These are phyloP conservation scores for Leccinum barrowsii DNA, from an alignment of 768 basidiomycete species.

Conservation along the genomic window DNA sequence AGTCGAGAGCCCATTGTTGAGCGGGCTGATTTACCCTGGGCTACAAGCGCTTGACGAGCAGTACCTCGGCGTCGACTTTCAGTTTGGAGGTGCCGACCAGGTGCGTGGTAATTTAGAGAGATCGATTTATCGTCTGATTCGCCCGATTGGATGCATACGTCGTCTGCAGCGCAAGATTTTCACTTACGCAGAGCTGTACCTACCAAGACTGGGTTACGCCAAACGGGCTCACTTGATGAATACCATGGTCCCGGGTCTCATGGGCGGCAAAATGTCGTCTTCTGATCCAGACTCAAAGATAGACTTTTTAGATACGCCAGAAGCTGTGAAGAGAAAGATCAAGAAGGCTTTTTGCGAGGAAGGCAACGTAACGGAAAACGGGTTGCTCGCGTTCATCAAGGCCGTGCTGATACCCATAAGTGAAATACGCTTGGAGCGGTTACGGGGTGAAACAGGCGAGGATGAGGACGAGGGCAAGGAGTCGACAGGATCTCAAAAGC, in stretches of 20 bases:
- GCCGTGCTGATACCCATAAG: slow-evolving; percentile 89
- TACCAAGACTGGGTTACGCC: slow-evolving; percentile 86
- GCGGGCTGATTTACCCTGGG: slow-evolving; percentile 92
- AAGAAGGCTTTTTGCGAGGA: slow-evolving; percentile 93
- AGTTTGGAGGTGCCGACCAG: slow-evolving; percentile 98
- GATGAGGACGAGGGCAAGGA: slow-evolving; percentile 45
- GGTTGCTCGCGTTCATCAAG: slow-evolving; percentile 79
- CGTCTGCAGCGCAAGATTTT: slow-evolving; percentile 89
- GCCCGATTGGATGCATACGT: neutral
- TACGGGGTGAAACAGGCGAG: slow-evolving; percentile 41
- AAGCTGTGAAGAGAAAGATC: slow-evolving; percentile 83
- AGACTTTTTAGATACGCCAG: slow-evolving; percentile 90
- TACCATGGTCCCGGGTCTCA: slow-evolving; percentile 91
- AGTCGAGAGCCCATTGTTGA: slow-evolving; percentile 85
- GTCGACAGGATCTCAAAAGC: slow-evolving; percentile 48
- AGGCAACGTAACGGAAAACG: slow-evolving; percentile 85
- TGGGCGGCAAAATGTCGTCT: slow-evolving; percentile 96
- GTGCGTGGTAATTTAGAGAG: slow-evolving; percentile 38
- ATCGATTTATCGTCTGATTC: neutral
- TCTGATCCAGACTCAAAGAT: slow-evolving; percentile 98
- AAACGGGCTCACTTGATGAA: slow-evolving; percentile 99
- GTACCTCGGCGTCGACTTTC: slow-evolving; percentile 94
- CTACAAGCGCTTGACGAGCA: slow-evolving; percentile 96
- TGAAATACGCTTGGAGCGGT: slow-evolving; percentile 63
- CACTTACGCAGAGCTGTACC: slow-evolving; percentile 94